These are phyloP conservation scores for Rhodosorus marinus DNA, from an alignment of 23 red algal genomes.

Conservation along the genomic window DNA sequence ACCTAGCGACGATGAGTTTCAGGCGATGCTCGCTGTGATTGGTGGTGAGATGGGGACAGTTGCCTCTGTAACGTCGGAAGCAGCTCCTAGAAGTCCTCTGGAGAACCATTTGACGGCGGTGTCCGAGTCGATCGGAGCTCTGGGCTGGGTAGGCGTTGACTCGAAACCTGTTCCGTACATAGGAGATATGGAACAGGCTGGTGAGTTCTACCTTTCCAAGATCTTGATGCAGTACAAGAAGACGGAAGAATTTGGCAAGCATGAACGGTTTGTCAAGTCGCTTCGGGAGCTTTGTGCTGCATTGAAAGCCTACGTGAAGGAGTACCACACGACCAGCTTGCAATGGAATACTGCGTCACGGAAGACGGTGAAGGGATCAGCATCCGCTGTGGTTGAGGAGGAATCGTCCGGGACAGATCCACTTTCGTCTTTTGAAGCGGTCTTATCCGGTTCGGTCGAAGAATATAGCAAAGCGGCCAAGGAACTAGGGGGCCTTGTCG, in stretches of 20 bases:
- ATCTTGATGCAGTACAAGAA: constrained; percentile 44
- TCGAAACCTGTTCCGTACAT: constrained; percentile 33
- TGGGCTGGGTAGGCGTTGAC: constrained; percentile 66
- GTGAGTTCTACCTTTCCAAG: constrained; percentile 37
- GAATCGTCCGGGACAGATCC: constrained; percentile 1
- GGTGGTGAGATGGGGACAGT: constrained; percentile 29
- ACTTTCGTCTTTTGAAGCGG: constrained; percentile 1
- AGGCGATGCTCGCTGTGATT: constrained; percentile 29
- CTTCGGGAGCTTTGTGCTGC: constrained; percentile 25
- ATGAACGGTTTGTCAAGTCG: constrained; percentile 16
- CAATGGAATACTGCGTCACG: constrained; percentile 19
- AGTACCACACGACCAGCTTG: constrained; percentile 43
- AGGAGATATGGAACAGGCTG: constrained; percentile 26
- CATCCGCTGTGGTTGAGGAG: not conserved
- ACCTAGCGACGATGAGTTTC: constrained; percentile 30
- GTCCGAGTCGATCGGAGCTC: constrained; percentile 20
- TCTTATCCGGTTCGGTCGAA: constrained; percentile 21
- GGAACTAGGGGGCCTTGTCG: constrained; percentile 20
- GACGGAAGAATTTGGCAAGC: constrained; percentile 17
- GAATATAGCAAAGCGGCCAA: constrained; percentile 27
- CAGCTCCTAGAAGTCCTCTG: constrained; percentile 17
- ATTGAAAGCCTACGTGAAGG: constrained; percentile 61
- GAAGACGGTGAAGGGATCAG: not conserved
- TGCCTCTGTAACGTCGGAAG: constrained; percentile 3
- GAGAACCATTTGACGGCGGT: constrained; percentile 39